Evolutionary conservation across 1,139 yeast species (phyloP).

Genomic region (Lodderomyces oxycetoniae): DNA sequence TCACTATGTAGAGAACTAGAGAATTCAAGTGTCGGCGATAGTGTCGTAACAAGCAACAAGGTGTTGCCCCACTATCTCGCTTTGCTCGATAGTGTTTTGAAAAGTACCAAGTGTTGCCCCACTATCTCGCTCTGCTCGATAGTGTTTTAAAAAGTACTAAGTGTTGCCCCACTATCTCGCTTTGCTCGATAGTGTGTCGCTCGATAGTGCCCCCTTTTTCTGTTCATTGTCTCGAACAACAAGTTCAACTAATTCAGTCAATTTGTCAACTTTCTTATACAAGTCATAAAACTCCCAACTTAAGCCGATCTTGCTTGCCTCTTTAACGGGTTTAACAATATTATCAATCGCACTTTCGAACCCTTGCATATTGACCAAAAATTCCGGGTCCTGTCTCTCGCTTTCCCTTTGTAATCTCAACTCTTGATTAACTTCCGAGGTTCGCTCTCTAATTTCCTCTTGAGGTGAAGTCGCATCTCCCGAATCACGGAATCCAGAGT

Average conservation of each 20-base stretch:
- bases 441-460: constrained; percentile 31
- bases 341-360: constrained; percentile 48
- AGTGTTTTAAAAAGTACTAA: too few species aligned
- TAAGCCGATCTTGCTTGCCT: constrained; percentile 53
- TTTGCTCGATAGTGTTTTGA: too few species aligned
- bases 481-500: constrained; percentile 10
- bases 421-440: constrained; percentile 33
- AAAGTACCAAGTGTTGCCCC: too few species aligned
- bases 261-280: constrained; percentile 44
- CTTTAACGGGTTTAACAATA: constrained; percentile 53
- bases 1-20: too few species aligned
- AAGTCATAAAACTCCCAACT: constrained; percentile 64
- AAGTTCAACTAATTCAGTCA: constrained; percentile 37
- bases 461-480: constrained; percentile 23
- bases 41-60: too few species aligned
- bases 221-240: constrained; percentile 43
- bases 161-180: neutral
- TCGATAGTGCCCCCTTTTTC: constrained; percentile 12
- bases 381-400: constrained; percentile 70
- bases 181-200: neutral
- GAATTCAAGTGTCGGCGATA: too few species aligned
- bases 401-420: constrained; percentile 53
- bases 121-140: too few species aligned
- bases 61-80: too few species aligned
- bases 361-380: constrained; percentile 42